phyloP scores from a whole-genome alignment of 1,284 basidiomycete genomes.

The Cryptococcus amylolentus region DNA sequence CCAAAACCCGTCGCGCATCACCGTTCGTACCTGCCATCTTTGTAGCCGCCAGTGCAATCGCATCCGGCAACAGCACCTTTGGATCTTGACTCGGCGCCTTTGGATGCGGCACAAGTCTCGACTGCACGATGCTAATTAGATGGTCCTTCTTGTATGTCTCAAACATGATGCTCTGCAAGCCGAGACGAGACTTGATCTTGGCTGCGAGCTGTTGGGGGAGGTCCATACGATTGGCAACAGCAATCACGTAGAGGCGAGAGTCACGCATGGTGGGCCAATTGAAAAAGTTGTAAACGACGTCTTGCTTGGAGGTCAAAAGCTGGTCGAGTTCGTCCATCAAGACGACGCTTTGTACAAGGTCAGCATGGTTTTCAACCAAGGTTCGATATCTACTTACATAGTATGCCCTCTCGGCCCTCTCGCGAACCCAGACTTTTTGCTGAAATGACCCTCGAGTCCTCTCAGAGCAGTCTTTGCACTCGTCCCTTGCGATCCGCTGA shows the following conservation, averaged over 20 bases:
- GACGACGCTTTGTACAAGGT: constrained; percentile 64
- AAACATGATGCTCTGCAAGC: constrained; percentile 95
- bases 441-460: constrained; percentile 49
- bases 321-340: constrained; percentile 99
- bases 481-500: constrained; percentile 70
- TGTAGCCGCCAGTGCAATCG: constrained; percentile 83
- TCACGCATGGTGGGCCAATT: constrained; percentile 93
- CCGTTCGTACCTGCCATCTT: constrained; percentile 90
- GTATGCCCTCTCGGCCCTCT: constrained; percentile 50
- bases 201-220: constrained; percentile 91
- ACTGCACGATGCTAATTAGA: constrained; percentile 79
- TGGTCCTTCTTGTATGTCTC: constrained; percentile 80
- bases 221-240: constrained; percentile 98
- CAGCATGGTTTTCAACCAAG: not conserved
- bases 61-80: constrained; percentile 61
- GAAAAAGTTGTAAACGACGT: constrained; percentile 99
- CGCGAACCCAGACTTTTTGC: constrained; percentile 34
- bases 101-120: constrained; percentile 59
- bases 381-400: constrained; percentile 35
- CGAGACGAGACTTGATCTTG: constrained; percentile 86
- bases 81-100: constrained; percentile 63
- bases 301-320: constrained; percentile 90
- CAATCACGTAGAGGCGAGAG: constrained; percentile 87
- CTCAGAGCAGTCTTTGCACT: constrained; percentile 48
- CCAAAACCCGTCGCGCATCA: constrained; percentile 88